Evolutionary conservation across 768 basidiomycete species (phyloP), one percentile per base, ranked within the genome.

Genomic region (Lepiota brunneoincarnata): DNA sequence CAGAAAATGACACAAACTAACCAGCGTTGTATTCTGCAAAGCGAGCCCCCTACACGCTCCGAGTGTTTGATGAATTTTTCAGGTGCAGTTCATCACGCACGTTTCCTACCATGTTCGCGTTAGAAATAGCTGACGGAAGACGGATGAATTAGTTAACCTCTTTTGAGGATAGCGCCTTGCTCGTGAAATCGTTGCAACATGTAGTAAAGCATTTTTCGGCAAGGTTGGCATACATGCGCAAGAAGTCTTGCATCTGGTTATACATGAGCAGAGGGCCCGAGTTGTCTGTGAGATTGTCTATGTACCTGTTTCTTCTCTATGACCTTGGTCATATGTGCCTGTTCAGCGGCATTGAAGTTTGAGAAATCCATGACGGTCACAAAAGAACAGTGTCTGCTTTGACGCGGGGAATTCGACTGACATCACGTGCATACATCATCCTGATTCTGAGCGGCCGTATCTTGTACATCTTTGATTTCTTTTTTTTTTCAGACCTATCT

Each of bases 1-100:
- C 11, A 6, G 41, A 23, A 57, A 47, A 21, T 24, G 39, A n/a
- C 37, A 36, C 28, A 31, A 14, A 76, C 89, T 55, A 59, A 93
- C 94, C 94, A 50, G 92, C 92, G 63, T 93, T 96, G 58, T 89
- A 73, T 67, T 96, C 94, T 41, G 93, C 92, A 66, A 96, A 97
- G 42, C 94, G 81, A 24, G 92, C 87, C 4, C 93, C 93, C 14
- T n/a, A 96, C 89, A 47, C 94, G 80, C 67, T 98, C 94, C 10
- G 93, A 93, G 67, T 97, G 93, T 68, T 97, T 97, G 65, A 98
- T 74, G 76, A 97, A 98, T 72, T 98, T 99, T 77, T 98, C 96
- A 18, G n/a, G 93, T 81, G 75, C 96, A 99, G 74, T 95, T 93
- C 70, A 83, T 77, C 43, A 96, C 83, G 67, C 96, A 99, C 60